Evolutionary conservation across 177 flowering plant species (phyloP), one percentile per base, ranked within the genome.

Genomic region (Vitis hybrid): DNA sequence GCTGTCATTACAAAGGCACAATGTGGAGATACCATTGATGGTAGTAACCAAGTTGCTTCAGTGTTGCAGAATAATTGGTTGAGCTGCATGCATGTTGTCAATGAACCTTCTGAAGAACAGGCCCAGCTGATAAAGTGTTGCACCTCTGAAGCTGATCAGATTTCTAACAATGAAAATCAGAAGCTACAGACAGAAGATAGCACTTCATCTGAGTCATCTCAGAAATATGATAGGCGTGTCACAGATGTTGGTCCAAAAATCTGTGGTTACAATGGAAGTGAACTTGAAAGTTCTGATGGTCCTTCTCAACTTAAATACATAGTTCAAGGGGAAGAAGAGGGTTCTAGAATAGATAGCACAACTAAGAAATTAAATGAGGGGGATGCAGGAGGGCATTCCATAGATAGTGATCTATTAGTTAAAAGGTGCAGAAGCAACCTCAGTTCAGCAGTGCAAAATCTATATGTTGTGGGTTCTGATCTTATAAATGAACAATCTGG

Each of bases 261-360:
- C 24, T 55, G 18, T 15, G 49, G 30, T 56, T 60, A 40, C 4
- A 16, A 3, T 49, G 68, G 11, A 57, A 63, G 21, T 54, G 66
- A 64, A 51, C 11, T 58, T 35, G 60, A 60, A 52, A 65, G 10
- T 40, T 58, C 69, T 69, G 32, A n/a, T 30, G 52, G 56, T 69
- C 61, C 1, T 8, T 56, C 66, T 65, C 62, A 56, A 11, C 50
- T 51, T 55, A 67, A 32, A 24, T 57, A 49, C 30, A 40, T 7
- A 8, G 11, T 56, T 55, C 46, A 52, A 27, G 55, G 15, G 66
- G 62, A 67, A 30, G 70, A 67, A 59, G 72, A 21, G n/a, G 60
- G 48, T 52, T 12, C 60, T 56, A 59, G 18, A 60, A 27, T 19
- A 69, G 65, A 62, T 62, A 35, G 19, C 52, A 48, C 60, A 16